Evolutionary conservation across 331 rosid genomes (phyloP), one percentile per base, ranked within the genome.

Genomic region (Rhamnella rubrinervis): DNA sequence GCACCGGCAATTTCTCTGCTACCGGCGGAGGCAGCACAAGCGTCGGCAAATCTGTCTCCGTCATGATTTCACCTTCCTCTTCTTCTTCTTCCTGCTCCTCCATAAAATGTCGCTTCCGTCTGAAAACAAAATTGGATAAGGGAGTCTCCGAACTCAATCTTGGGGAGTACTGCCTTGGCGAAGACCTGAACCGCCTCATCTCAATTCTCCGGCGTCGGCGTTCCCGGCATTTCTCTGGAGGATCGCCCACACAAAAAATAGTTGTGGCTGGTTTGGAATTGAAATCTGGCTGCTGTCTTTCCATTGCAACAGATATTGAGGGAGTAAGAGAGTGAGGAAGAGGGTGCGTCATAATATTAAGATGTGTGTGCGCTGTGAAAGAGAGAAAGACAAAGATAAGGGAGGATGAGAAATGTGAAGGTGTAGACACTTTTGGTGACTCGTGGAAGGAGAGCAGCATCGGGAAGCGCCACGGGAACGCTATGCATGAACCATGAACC

Each of bases 171-270:
- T 44, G 14, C 13, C 49, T 44, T 44, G 16, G 16, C 15, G 49
- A 44, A 44, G 15, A 55, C 65, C 52, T 61, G 6, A 59, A 55
- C 64, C 64, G 59, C 23, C 74, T 61, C 51, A 67, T 60, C 51
- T 60, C 37, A 19, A 75, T 67, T 60, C 73, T 67, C 3, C 79
- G 58, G 16, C 17, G 73, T 62, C 79, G 68, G 63, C 79, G 73
- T 18, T 59, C n/a, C 3, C 73, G 63, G 61, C 73, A 67, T n/a
- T 41, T 57, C 68, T 66, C 78, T 18, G 63, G 73, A 3, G 71
- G 31, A 17, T 74, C 73, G 9, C 23, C 38, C 8, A 55, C n/a
- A 16, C 1, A 28, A 64, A 19, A 28, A 64, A 19, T 19, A 14
- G 17, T 21, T 10, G 55, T 31, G 37, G 13, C n/a, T 17, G 55